Percentiles rank a stretch among this genome's conserved stretches.
These are phyloP conservation scores for Penicillium capsulatum DNA, from an alignment of 2,329 filamentous ascomycete species.

Conservation along the genomic window DNA sequence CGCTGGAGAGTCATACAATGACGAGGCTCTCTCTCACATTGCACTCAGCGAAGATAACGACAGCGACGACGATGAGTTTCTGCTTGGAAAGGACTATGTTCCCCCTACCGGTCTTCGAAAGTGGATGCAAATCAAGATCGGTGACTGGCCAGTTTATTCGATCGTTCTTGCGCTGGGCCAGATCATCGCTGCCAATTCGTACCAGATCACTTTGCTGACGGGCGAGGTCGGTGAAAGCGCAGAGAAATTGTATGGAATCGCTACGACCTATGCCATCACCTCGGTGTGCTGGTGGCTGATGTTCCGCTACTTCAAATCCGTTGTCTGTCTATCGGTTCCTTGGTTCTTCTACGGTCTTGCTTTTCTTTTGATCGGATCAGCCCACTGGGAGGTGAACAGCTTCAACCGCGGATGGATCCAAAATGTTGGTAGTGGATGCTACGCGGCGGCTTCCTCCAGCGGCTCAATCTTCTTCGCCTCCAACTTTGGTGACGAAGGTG, in stretches of 20 bases:
- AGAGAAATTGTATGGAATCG: slow-evolving; percentile 57
- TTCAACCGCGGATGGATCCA: slow-evolving; percentile 52
- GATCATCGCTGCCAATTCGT: slow-evolving; percentile 62
- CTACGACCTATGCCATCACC: slow-evolving; percentile 55
- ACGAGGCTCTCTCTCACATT: slow-evolving; percentile 26
- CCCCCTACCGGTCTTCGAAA: slow-evolving; percentile 56
- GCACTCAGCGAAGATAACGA: too few species aligned
- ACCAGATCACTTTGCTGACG: slow-evolving; percentile 66
- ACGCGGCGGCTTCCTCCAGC: slow-evolving; percentile 59
- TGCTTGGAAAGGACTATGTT: slow-evolving; percentile 55
- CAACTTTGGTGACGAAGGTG: slow-evolving; percentile 63
- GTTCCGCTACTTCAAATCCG: slow-evolving; percentile 56
- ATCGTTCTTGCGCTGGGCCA: slow-evolving; percentile 59
- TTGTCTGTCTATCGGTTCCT: slow-evolving; percentile 55
- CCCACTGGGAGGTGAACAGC: slow-evolving; percentile 47
- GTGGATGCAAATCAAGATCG: slow-evolving; percentile 53
- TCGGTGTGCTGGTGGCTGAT: slow-evolving; percentile 61
- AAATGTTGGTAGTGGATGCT: slow-evolving; percentile 58
- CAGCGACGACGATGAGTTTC: slow-evolving; percentile 49
- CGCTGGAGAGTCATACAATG: slow-evolving; percentile 40
- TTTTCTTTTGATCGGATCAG: slow-evolving; percentile 59
- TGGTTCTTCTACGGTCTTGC: slow-evolving; percentile 61
- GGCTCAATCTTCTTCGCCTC: slow-evolving; percentile 63
- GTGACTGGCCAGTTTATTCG: slow-evolving; percentile 62
- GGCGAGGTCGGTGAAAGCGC: slow-evolving; percentile 60